Percentiles rank a stretch among this genome's conserved stretches.
phyloP scores from a whole-genome alignment of 371 early-diverging fungal genomes.

The Actinomucor elegans region DNA sequence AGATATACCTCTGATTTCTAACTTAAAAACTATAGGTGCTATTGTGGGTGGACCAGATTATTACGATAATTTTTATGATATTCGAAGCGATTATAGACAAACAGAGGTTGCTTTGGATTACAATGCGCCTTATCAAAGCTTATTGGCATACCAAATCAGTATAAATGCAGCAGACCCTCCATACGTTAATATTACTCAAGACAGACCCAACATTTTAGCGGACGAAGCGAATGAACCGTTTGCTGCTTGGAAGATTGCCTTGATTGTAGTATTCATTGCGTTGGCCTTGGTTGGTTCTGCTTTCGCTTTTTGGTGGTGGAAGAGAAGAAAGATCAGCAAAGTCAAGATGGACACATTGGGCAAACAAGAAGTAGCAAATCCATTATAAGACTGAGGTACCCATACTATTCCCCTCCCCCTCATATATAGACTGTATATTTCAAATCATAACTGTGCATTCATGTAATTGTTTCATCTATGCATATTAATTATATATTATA shows the following conservation, averaged over 20 bases:
- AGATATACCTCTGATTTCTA: background rate
- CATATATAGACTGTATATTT: no score
- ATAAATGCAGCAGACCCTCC: conserved; percentile 46
- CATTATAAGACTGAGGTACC: no score
- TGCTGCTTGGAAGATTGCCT: conserved; percentile 35
- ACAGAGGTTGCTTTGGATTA: conserved; percentile 68
- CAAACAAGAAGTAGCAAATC: no score
- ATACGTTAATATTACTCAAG: conserved; percentile 43
- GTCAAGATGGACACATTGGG: no score
- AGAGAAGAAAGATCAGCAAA: background rate
- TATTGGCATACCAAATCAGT: conserved; percentile 61
- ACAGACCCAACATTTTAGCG: conserved; percentile 21
- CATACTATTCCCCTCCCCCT: no score
- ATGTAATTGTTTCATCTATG: no score
- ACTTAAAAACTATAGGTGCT: conserved; percentile 21
- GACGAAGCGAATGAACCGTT: background rate
- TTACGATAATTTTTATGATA: conserved; percentile 53
- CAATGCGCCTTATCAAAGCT: conserved; percentile 62
- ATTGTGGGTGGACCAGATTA: conserved; percentile 56
- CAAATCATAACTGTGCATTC: no score
- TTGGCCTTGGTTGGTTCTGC: background rate
- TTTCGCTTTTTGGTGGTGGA: background rate
- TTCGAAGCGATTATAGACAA: conserved; percentile 47
- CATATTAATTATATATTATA: no score
- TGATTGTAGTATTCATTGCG: conserved; percentile 31